Conservation (phyloP, 768 basidiomycete species). For the Guyanaporus albipodus region DNA sequence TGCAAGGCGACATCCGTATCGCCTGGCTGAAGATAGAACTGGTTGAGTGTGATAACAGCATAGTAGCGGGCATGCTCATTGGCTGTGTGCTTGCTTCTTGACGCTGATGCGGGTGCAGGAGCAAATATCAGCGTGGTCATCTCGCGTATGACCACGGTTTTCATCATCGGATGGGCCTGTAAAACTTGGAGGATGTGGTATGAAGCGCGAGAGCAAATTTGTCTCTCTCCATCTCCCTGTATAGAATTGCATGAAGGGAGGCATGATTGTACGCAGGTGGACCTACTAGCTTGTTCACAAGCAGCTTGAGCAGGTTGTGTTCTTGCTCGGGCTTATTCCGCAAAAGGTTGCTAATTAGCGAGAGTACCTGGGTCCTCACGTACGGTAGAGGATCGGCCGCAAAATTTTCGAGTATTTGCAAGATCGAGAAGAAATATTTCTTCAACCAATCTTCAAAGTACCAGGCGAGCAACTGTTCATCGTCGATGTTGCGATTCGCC, state of each 20-base stretch:
- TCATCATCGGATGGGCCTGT: conserved; percentile 92
- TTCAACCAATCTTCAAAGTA: conserved; percentile 98
- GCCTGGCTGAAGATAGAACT: conserved; percentile 66
- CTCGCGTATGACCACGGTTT: conserved; percentile 82
- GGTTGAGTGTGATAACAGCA: conserved; percentile 90
- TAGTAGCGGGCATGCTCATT: conserved; percentile 87
- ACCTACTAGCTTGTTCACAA: conserved; percentile 90
- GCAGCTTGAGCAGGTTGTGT: conserved; percentile 86
- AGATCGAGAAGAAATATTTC: conserved; percentile 89
- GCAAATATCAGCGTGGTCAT: conserved; percentile 64
- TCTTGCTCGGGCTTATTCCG: conserved; percentile 94
- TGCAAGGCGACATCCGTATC: conserved; percentile 74
- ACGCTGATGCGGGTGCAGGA: conserved; percentile 22
- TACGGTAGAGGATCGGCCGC: conserved; percentile 85
- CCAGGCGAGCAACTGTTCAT: conserved; percentile 75
- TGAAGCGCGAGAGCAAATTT: conserved; percentile 85
- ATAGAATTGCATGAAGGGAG: not conserved
- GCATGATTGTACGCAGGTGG: not conserved
- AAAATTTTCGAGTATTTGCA: conserved; percentile 85
- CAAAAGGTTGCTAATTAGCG: conserved; percentile 74
- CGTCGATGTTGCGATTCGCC: conserved; percentile 56
- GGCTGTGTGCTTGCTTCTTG: conserved; percentile 32
- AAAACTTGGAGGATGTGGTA: conserved; percentile 86
- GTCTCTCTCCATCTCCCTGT: conserved; percentile 85
- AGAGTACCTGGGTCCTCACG: conserved; percentile 80